Percentiles rank a stretch among this genome's conserved stretches.
Evolutionary conservation across 352 stramenopile species (phyloP).

Genomic region (Peronosclerospora sorghi): DNA sequence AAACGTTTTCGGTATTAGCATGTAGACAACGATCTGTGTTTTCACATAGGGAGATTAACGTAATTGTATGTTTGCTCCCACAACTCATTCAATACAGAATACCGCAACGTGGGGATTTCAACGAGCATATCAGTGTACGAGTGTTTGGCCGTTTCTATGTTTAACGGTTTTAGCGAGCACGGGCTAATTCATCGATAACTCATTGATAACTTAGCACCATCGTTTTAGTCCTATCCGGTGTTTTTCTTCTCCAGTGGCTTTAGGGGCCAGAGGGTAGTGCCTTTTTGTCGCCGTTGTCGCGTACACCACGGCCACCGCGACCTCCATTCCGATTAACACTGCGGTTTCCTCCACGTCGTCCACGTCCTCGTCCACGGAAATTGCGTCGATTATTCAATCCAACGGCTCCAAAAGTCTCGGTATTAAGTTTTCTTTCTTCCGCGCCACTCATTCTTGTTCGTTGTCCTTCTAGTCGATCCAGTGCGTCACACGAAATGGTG

Average conservation of each 20-base stretch:
- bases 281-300: constrained; percentile 14
- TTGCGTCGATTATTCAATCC: constrained; percentile 78
- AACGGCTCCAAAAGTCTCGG: constrained; percentile 81
- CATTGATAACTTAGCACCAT: neutral
- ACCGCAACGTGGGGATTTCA: too few species aligned
- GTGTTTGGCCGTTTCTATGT: too few species aligned
- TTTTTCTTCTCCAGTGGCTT: neutral
- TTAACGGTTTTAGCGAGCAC: too few species aligned
- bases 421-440: constrained; percentile 82
- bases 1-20: too few species aligned
- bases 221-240: neutral
- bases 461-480: constrained; percentile 72
- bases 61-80: too few species aligned
- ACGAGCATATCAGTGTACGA: too few species aligned
- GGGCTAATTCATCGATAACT: neutral
- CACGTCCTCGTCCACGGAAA: constrained; percentile 52
- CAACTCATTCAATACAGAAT: too few species aligned
- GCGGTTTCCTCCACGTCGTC: constrained; percentile 28
- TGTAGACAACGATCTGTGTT: too few species aligned
- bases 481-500: constrained; percentile 81
- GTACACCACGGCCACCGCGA: constrained; percentile 14
- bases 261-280: constrained; percentile 16
- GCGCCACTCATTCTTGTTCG: constrained; percentile 50
- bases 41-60: too few species aligned
- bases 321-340: constrained; percentile 24